Conservation (phyloP, 352 stramenopile genomes). For the Pythium phragmitis region DNA sequence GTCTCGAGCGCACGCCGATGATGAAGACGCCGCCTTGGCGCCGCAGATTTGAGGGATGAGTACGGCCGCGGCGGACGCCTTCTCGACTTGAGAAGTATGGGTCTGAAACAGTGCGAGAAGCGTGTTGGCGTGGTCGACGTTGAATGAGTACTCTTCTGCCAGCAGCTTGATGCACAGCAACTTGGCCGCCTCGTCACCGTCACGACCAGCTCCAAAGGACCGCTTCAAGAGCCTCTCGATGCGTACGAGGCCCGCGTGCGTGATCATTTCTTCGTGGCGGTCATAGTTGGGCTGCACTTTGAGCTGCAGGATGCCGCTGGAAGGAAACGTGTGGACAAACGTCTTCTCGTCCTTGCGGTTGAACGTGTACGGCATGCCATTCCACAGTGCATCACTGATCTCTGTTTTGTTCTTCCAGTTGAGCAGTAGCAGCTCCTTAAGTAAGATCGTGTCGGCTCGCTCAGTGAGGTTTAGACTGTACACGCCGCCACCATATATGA, state of each 20-base stretch:
- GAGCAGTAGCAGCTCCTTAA: constrained; percentile 56
- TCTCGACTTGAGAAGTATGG: constrained; percentile 70
- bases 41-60: constrained; percentile 63
- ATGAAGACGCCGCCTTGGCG: constrained; percentile 12
- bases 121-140: constrained; percentile 49
- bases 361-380: constrained; percentile 45
- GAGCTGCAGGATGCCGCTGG: constrained; percentile 45
- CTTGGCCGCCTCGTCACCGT: constrained; percentile 59
- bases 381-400: constrained; percentile 48
- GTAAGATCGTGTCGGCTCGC: constrained; percentile 45
- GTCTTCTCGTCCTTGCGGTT: constrained; percentile 61
- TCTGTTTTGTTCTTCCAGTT: constrained; percentile 59
- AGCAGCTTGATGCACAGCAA: constrained; percentile 63
- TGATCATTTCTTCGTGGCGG: constrained; percentile 52
- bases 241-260: constrained; percentile 36
- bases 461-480: constrained; percentile 61
- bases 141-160: constrained; percentile 64
- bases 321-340: constrained; percentile 38
- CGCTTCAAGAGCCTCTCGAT: constrained; percentile 40
- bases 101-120: constrained; percentile 59
- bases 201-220: constrained; percentile 42
- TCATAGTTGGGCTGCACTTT: constrained; percentile 67
- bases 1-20: constrained; percentile 20
- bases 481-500: constrained; percentile 44
- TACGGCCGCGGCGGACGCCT: constrained; percentile 54